Percentiles rank a stretch among this genome's conserved stretches.
These are phyloP conservation scores for Lizonia empirigonia DNA, from an alignment of 2,329 filamentous ascomycete species.

Conservation along the genomic window DNA sequence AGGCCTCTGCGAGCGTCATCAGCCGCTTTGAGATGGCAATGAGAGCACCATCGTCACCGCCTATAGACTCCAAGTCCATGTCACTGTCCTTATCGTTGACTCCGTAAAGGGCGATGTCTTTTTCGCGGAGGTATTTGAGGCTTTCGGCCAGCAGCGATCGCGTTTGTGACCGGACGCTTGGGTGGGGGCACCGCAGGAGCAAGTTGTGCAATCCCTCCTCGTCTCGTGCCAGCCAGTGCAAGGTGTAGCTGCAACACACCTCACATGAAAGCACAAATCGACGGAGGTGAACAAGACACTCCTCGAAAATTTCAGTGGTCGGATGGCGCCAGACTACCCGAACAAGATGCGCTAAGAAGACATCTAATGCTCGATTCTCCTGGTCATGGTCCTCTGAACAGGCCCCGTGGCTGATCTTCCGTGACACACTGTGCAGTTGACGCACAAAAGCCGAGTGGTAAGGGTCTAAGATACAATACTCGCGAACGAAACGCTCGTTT, in stretches of 20 bases:
- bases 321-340: conserved; percentile 75
- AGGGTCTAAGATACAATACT: conserved; percentile 80
- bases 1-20: conserved; percentile 29
- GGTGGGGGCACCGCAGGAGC: conserved; percentile 49
- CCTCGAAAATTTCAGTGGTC: conserved; percentile 67
- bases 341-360: conserved; percentile 70
- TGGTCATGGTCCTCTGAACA: conserved; percentile 55
- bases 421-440: conserved; percentile 64
- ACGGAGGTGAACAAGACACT: conserved; percentile 60
- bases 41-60: conserved; percentile 26
- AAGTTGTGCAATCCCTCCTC: conserved; percentile 67
- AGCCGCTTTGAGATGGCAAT: conserved; percentile 26
- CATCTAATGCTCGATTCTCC: conserved; percentile 59
- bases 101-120: conserved; percentile 38
- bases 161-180: conserved; percentile 37
- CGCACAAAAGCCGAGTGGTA: conserved; percentile 71
- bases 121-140: conserved; percentile 40
- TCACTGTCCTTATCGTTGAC: conserved; percentile 36
- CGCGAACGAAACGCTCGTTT: conserved; percentile 74
- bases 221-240: conserved; percentile 65
- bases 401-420: conserved; percentile 53
- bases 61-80: conserved; percentile 27
- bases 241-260: conserved; percentile 63
- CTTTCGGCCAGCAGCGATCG: conserved; percentile 40
- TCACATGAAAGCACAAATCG: conserved; percentile 58